phyloP scores from a whole-genome alignment of 176 grass and related monocot species.

The Eleusine coracana region DNA sequence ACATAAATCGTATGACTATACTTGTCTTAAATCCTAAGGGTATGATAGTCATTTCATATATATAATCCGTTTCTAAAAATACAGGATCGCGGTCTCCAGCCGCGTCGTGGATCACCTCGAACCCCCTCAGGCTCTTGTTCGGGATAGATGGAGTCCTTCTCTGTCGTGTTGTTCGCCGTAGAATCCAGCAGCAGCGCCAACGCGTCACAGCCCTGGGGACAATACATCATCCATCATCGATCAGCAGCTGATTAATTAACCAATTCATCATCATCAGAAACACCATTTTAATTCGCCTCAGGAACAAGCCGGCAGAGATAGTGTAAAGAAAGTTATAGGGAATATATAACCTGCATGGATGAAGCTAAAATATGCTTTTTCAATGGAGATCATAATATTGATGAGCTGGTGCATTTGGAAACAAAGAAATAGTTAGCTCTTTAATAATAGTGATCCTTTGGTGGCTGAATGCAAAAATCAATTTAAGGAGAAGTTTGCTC shows the following conservation, averaged over 20 bases:
- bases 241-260: not conserved
- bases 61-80: not conserved
- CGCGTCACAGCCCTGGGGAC: conserved; percentile 60
- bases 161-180: conserved; percentile 50
- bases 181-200: conserved; percentile 56
- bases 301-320: conserved; percentile 12
- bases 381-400: too few relatives aligned
- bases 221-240: not conserved
- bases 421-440: too few relatives aligned
- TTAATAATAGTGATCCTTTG: too few relatives aligned
- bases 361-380: too few relatives aligned
- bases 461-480: too few relatives aligned
- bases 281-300: not conserved
- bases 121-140: conserved; percentile 56
- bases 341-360: not conserved
- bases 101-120: conserved; percentile 55
- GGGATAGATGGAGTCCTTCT: conserved; percentile 53
- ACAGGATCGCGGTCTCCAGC: conserved; percentile 54
- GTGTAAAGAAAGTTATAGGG: not conserved
- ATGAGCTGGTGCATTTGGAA: too few relatives aligned
- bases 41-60: too few relatives aligned
- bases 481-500: too few relatives aligned
- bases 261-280: not conserved
- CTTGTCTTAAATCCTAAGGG: too few relatives aligned
- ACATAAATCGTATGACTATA: too few relatives aligned